Percentiles rank a stretch among this genome's conserved stretches.
Evolutionary conservation across 768 basidiomycete genomes (phyloP).

Genomic region (Dioszegia hungarica): DNA sequence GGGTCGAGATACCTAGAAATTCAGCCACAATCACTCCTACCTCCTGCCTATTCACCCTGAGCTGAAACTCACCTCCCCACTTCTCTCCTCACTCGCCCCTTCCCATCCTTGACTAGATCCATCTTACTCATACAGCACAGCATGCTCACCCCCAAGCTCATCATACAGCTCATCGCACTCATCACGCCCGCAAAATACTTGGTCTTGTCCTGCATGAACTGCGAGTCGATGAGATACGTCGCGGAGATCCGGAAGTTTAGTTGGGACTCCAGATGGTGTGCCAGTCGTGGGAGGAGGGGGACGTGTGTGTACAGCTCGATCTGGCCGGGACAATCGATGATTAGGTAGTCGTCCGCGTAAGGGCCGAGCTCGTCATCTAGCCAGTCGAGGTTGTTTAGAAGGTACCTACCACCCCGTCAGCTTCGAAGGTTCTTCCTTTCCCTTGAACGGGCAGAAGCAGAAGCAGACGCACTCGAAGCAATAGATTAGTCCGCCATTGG

Average conservation of each 20-base stretch:
- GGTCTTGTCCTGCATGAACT: conserved; percentile 98
- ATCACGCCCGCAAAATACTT: conserved; percentile 98
- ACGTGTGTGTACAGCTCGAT: conserved; percentile 99
- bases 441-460: not conserved
- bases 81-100: conserved; percentile 60
- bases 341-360: conserved; percentile 86
- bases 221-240: conserved; percentile 89
- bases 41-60: too few species aligned
- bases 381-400: conserved; percentile 97
- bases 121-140: conserved; percentile 99
- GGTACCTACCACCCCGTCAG: conserved; percentile 61
- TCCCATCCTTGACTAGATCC: conserved; percentile 73
- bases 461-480: conserved; percentile 86
- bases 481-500: conserved; percentile 93
- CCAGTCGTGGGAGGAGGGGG: conserved; percentile 86
- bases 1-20: conserved; percentile 80
- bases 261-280: conserved; percentile 59
- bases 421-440: not conserved
- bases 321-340: conserved; percentile 57
- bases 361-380: conserved; percentile 91
- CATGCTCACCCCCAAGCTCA: conserved; percentile 93
- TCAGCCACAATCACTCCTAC: not conserved
- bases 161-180: conserved; percentile 98
- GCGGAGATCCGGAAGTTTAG: conserved; percentile 83
- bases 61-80: conserved; percentile 67